Evolutionary conservation across 1,139 yeast genomes (phyloP).

Genomic region (Candida anutae): DNA sequence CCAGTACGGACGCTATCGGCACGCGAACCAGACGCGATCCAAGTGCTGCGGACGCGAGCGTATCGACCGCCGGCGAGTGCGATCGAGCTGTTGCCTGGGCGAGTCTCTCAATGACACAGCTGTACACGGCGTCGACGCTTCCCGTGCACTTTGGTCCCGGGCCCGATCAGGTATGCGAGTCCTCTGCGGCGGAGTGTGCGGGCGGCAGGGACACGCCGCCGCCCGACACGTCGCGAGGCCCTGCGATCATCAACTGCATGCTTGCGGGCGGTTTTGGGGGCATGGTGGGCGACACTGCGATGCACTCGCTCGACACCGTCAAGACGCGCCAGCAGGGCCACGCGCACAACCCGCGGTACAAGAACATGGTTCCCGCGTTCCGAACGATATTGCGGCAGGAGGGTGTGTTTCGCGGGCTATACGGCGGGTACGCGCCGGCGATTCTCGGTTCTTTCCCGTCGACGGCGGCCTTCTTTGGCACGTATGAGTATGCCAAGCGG

Average conservation of each 20-base stretch:
- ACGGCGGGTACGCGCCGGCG: slow-evolving; percentile 91
- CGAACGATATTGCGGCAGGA: slow-evolving; percentile 68
- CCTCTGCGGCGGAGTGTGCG: too few species aligned
- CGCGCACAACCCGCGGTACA: slow-evolving; percentile 58
- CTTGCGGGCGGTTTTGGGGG: slow-evolving; percentile 96
- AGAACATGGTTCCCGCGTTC: slow-evolving; percentile 62
- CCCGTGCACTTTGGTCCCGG: slow-evolving; percentile 32
- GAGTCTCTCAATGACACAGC: slow-evolving; percentile 31
- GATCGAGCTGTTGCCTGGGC: too few species aligned
- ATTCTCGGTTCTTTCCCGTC: slow-evolving; percentile 88
- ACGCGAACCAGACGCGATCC: too few species aligned
- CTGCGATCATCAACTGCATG: slow-evolving; percentile 58
- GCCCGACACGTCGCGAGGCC: slow-evolving; percentile 6
- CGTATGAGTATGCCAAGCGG: slow-evolving; percentile 79
- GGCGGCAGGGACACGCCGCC: slow-evolving; percentile 6
- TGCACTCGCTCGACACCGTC: slow-evolving; percentile 95
- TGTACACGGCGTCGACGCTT: slow-evolving; percentile 35
- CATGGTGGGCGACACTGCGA: slow-evolving; percentile 80
- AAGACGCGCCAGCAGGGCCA: slow-evolving; percentile 97
- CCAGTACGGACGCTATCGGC: too few species aligned
- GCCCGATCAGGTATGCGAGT: too few species aligned
- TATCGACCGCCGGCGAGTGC: too few species aligned
- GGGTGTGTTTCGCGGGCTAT: slow-evolving; percentile 77
- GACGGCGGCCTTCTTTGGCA: slow-evolving; percentile 85
- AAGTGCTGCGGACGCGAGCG: too few species aligned